Evolutionary conservation across 176 grass and related monocot genomes (phyloP).

Genomic region (Cenchrus purpureus): DNA sequence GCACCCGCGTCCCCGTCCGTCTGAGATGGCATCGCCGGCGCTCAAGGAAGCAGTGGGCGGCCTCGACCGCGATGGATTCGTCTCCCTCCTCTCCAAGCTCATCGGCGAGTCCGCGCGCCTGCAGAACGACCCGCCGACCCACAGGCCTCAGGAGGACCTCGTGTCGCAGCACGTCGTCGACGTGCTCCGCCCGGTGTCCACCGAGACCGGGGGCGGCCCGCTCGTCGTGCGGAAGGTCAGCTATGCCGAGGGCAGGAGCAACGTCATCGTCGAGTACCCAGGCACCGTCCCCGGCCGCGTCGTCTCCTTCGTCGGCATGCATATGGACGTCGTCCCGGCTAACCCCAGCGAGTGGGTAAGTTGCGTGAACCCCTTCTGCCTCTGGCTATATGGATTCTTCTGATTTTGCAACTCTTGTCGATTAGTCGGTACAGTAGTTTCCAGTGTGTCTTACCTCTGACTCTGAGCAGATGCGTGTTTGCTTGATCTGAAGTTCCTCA

Average conservation of each 20-base stretch:
- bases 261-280: constrained; percentile 90
- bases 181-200: constrained; percentile 62
- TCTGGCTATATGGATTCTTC: neutral
- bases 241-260: constrained; percentile 71
- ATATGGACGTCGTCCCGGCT: constrained; percentile 95
- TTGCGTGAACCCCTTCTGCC: neutral
- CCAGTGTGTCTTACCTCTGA: neutral
- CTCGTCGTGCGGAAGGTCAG: constrained; percentile 70
- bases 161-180: constrained; percentile 85
- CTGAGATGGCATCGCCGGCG: constrained; percentile 62
- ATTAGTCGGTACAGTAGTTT: neutral
- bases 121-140: constrained; percentile 88
- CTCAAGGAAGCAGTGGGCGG: constrained; percentile 60
- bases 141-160: constrained; percentile 77
- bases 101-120: constrained; percentile 77
- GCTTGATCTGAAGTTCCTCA: constrained; percentile 17
- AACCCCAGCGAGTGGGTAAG: constrained; percentile 75
- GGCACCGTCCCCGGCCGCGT: constrained; percentile 62
- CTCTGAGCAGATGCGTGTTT: constrained; percentile 4
- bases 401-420: neutral
- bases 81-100: constrained; percentile 73
- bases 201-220: constrained; percentile 67
- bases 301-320: constrained; percentile 93
- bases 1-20: neutral
- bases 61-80: constrained; percentile 72